Evolutionary conservation across 306 rosid genomes (phyloP).

Genomic region (Leucaena leucocephala): DNA sequence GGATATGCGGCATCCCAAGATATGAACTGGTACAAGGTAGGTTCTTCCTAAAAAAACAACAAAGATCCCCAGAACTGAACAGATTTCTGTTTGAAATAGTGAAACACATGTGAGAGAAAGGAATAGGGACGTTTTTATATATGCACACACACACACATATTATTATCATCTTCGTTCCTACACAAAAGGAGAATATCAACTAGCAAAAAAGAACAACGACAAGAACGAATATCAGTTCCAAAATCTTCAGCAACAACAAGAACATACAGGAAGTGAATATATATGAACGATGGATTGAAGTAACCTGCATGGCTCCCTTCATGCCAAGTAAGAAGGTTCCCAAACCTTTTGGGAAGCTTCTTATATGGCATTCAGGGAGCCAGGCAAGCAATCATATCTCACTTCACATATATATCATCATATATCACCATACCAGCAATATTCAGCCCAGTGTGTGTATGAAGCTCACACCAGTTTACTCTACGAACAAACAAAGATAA

Average conservation of each 20-base stretch:
- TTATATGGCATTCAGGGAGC: conserved; percentile 93
- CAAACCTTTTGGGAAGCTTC: conserved; percentile 49
- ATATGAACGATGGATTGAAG: neutral
- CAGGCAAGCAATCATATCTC: conserved; percentile 53
- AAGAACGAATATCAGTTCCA: neutral
- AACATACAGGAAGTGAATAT: too few species aligned
- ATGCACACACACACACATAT: neutral
- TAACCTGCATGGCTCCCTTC: conserved; percentile 69
- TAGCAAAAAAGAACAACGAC: neutral
- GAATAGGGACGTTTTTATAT: neutral
- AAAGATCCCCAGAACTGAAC: neutral
- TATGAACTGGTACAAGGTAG: neutral
- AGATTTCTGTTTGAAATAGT: neutral
- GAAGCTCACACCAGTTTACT: too few species aligned
- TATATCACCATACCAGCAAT: too few species aligned
- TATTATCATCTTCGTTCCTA: neutral
- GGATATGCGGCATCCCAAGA: neutral
- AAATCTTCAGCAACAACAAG: neutral
- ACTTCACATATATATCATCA: neutral
- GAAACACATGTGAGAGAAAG: neutral
- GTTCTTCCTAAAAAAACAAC: too few species aligned
- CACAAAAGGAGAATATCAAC: neutral
- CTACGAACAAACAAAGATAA: too few species aligned
- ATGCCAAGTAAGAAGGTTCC: conserved; percentile 68
- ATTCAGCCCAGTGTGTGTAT: too few species aligned